Evolutionary conservation across 257 asterid species (phyloP).

Genomic region (Voacanga thouarsii): DNA sequence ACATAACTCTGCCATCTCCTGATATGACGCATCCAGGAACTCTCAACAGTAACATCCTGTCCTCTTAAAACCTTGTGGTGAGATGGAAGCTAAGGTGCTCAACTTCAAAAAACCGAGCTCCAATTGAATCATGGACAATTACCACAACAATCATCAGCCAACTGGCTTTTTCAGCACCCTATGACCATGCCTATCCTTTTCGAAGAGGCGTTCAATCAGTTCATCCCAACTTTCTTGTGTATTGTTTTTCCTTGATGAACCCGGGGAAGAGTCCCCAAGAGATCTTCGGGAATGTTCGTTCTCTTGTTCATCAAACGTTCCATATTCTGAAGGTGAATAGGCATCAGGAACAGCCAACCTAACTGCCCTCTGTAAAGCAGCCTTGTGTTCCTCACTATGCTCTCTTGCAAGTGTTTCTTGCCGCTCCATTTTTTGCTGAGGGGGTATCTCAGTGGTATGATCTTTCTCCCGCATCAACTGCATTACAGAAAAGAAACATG

Average conservation of each 20-base stretch:
- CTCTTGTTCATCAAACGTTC: conserved; percentile 56
- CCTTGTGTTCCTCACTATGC: conserved; percentile 59
- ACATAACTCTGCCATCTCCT: not conserved
- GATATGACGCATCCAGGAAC: not conserved
- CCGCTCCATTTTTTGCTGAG: conserved; percentile 72
- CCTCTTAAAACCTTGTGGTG: not conserved
- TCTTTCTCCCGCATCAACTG: conserved; percentile 63
- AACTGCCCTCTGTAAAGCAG: conserved; percentile 73
- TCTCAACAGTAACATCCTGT: not conserved
- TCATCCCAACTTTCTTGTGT: conserved; percentile 70
- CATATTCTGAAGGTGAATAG: conserved; percentile 59
- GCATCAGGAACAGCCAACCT: conserved; percentile 71
- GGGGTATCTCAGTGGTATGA: conserved; percentile 47
- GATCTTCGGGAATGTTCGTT: conserved; percentile 23
- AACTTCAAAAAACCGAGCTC: conserved; percentile 3
- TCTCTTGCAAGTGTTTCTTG: conserved; percentile 62
- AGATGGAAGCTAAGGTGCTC: not conserved
- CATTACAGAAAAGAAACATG: not conserved
- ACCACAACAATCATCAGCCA: conserved; percentile 19
- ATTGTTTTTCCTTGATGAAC: conserved; percentile 43
- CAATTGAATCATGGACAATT: not conserved
- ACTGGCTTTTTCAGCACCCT: conserved; percentile 45
- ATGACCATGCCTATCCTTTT: conserved; percentile 63
- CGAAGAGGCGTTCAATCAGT: conserved; percentile 64
- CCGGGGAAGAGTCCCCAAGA: conserved; percentile 39